Evolutionary conservation across 495 filamentous ascomycete genomes (phyloP), one percentile per base, ranked within the genome.

Genomic region (Trichoderma parareesei): DNA sequence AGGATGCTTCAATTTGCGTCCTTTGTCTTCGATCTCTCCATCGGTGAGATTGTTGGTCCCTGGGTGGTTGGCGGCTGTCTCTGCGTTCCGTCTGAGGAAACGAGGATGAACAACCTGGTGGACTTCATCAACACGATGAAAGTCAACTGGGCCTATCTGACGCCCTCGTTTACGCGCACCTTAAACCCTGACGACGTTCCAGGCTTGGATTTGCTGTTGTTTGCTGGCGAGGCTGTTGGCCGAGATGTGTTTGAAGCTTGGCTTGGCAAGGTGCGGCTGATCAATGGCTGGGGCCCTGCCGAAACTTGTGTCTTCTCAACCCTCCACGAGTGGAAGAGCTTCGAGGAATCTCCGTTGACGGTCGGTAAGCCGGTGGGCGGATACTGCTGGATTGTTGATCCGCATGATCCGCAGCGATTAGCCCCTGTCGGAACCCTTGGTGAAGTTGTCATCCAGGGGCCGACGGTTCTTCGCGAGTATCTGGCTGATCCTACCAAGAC

Each of bases 11-110:
- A 91, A 65, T 84, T 88, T 63, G 86, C 88, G 2, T 85, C 85
- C 57, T 89, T 85, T 69, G 85, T 85, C 2, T 88, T 89, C 46
- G 89, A 92, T 65, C 81, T 85, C 38, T 84, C 85, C 53, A 77
- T 90, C 20, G 70, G 83, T 4, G 88, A 91, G 64, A 84, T 88
- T 4, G 82, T 89, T 62, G 84, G 85, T 5, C 86, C 86, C 0
- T 73, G 92, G 2, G 84, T 85, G 8, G 68, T 74, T 27, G 82
- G 82, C 6, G 81, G 75, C 20, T 80, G 78, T 63, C 73, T 84
- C 37, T 84, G 81, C 64, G 69, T 84, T 33, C 80, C 81, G 3
- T 79, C 78, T 5, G 69, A 76, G 1, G 60, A 65, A 0, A 80
- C 82, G 62, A 71, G 71, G 37, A 64, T 79, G 16, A 63, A 69